These are phyloP conservation scores for Leccinum truebloodii DNA, from an alignment of 768 basidiomycete genomes.

Conservation along the genomic window DNA sequence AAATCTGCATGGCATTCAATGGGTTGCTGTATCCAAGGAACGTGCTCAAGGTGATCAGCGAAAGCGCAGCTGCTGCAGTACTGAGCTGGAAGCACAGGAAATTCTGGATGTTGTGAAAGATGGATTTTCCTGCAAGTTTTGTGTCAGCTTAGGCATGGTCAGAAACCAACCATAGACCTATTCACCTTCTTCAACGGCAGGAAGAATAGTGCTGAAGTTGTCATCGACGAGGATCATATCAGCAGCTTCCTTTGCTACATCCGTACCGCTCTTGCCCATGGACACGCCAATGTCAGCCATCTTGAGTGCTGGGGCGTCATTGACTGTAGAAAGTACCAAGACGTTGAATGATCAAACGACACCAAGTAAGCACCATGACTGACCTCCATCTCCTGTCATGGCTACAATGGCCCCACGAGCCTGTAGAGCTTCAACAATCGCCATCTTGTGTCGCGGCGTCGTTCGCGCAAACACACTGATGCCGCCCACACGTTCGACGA, in stretches of 20 bases:
- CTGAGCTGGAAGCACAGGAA: constrained; percentile 97
- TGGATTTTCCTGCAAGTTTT: constrained; percentile 73
- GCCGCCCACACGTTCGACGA: constrained; percentile 77
- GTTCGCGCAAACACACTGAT: constrained; percentile 93
- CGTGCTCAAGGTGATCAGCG: constrained; percentile 94
- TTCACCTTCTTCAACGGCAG: constrained; percentile 90
- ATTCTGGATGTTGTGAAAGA: constrained; percentile 99
- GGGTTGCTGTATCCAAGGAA: constrained; percentile 89
- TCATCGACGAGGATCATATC: constrained; percentile 97
- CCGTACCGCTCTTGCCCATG: constrained; percentile 98
- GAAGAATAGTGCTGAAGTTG: constrained; percentile 92
- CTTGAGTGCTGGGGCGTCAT: constrained; percentile 95
- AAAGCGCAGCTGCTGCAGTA: constrained; percentile 93
- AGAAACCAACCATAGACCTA: neutral
- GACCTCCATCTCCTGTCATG: constrained; percentile 97
- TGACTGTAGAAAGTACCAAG: constrained; percentile 49
- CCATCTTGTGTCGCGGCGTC: constrained; percentile 97
- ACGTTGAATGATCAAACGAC: neutral
- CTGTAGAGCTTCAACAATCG: constrained; percentile 94
- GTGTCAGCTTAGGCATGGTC: neutral
- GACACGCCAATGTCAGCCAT: constrained; percentile 98
- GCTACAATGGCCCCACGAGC: constrained; percentile 86
- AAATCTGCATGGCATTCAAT: constrained; percentile 96
- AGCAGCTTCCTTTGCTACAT: constrained; percentile 97
- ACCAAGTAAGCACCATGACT: constrained; percentile 38